phyloP scores from a whole-genome alignment of 2,329 filamentous ascomycete species.

The Epichloe uncinata region DNA sequence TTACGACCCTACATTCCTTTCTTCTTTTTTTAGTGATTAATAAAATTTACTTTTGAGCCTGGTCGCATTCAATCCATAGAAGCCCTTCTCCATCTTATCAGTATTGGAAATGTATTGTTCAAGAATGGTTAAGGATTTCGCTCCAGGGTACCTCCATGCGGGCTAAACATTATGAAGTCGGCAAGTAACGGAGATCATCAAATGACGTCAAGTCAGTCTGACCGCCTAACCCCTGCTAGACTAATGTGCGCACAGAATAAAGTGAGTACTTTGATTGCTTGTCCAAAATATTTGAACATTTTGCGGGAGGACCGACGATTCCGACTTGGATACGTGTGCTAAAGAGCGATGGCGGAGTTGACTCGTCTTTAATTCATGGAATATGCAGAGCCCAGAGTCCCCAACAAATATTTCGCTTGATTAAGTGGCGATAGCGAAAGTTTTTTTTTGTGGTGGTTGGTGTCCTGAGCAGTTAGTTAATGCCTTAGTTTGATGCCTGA shows the following conservation, averaged over 20 bases:
- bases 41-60: too few species aligned
- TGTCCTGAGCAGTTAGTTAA: constrained; percentile 11
- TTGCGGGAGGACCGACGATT: background rate
- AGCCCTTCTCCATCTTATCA: accelerated
- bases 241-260: background rate
- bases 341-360: background rate
- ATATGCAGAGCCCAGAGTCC: too few species aligned
- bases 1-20: too few species aligned
- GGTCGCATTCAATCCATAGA: background rate
- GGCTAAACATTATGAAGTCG: background rate
- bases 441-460: background rate
- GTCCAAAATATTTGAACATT: background rate
- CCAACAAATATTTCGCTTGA: too few species aligned
- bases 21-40: too few species aligned
- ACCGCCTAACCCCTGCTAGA: background rate
- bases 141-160: background rate
- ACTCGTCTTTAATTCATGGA: too few species aligned
- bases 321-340: too few species aligned
- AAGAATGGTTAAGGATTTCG: background rate
- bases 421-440: background rate
- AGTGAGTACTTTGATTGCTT: background rate
- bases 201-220: constrained; percentile 2
- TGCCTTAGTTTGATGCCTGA: constrained; percentile 26
- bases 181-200: background rate
- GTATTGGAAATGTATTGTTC: background rate